Conservation (phyloP, 225 moss, liverwort and hornwort species). For the Sphagnum contortum region DNA sequence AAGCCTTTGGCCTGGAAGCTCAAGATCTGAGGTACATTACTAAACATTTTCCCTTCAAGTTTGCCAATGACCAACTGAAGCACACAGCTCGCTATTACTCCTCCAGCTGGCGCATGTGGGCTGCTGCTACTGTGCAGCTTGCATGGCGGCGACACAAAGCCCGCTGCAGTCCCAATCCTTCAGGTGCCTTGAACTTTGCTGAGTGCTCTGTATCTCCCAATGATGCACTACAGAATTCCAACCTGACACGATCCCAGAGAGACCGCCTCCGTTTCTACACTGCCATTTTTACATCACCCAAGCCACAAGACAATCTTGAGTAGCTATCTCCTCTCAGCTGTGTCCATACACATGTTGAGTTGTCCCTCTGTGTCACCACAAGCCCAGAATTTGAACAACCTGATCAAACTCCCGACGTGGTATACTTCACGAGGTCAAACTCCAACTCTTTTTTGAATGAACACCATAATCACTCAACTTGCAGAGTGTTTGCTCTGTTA, state of each 20-base stretch:
- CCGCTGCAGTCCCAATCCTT: conserved; percentile 2
- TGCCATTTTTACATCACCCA: conserved; percentile 2
- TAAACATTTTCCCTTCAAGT: conserved; percentile 59
- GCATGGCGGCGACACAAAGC: conserved; percentile 35
- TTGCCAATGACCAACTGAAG: conserved; percentile 62
- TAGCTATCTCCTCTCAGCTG: too few species aligned
- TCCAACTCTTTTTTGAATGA: too few species aligned
- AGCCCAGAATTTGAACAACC: too few species aligned
- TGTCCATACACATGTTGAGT: too few species aligned
- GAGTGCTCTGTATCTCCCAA: background rate
- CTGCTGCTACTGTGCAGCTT: conserved; percentile 38
- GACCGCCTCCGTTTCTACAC: conserved; percentile 2
- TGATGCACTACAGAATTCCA: background rate
- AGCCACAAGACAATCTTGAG: conserved; percentile 1
- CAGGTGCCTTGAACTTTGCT: conserved; percentile 13
- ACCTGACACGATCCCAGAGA: background rate
- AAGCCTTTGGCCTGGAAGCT: conserved; percentile 46
- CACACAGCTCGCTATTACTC: conserved; percentile 35
- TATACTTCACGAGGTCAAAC: too few species aligned
- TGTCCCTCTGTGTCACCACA: too few species aligned
- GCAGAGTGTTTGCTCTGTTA: too few species aligned
- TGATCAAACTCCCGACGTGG: too few species aligned
- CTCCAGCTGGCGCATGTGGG: conserved; percentile 49
- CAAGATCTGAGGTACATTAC: conserved; percentile 52
- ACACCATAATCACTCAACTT: too few species aligned